phyloP scores from a whole-genome alignment of 805 yeast species.

The Pichia ethanolica region DNA sequence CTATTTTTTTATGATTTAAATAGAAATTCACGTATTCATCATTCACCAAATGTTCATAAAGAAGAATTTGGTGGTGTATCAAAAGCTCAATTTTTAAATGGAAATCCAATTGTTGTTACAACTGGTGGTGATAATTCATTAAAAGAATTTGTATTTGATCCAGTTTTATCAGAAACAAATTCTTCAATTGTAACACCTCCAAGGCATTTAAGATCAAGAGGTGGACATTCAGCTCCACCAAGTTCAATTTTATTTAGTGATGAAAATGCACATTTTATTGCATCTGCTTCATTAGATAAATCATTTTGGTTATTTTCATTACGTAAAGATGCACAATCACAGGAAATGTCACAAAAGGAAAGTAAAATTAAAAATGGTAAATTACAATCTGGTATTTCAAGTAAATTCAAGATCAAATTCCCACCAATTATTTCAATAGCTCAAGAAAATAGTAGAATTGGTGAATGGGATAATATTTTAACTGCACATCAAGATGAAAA shows the following conservation, averaged over 20 bases:
- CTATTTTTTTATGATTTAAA: constrained; percentile 78
- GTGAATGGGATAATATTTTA: constrained; percentile 89
- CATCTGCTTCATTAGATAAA: constrained; percentile 81
- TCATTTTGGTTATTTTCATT: constrained; percentile 89
- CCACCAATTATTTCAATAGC: constrained; percentile 70
- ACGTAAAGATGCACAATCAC: constrained; percentile 94
- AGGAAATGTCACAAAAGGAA: constrained; percentile 77
- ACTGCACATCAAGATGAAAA: constrained; percentile 81
- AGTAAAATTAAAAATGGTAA: constrained; percentile 36
- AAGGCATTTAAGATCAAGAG: constrained; percentile 83
- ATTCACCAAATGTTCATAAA: constrained; percentile 63
- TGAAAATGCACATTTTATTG: constrained; percentile 67
- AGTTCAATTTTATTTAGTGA: constrained; percentile 66
- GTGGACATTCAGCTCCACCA: constrained; percentile 96
- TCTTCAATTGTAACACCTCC: constrained; percentile 76
- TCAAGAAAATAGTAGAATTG: constrained; percentile 65
- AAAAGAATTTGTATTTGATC: constrained; percentile 91
- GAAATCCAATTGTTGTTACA: constrained; percentile 86
- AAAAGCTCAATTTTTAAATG: constrained; percentile 67
- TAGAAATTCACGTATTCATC: constrained; percentile 65
- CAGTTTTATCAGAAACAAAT: constrained; percentile 63
- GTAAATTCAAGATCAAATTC: constrained; percentile 56
- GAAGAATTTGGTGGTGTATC: constrained; percentile 74
- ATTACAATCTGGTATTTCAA: constrained; percentile 48
- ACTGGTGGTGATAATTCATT: constrained; percentile 87